Evolutionary conservation across 2,329 filamentous ascomycete species (phyloP).

Genomic region (Hypoxylon sp.): DNA sequence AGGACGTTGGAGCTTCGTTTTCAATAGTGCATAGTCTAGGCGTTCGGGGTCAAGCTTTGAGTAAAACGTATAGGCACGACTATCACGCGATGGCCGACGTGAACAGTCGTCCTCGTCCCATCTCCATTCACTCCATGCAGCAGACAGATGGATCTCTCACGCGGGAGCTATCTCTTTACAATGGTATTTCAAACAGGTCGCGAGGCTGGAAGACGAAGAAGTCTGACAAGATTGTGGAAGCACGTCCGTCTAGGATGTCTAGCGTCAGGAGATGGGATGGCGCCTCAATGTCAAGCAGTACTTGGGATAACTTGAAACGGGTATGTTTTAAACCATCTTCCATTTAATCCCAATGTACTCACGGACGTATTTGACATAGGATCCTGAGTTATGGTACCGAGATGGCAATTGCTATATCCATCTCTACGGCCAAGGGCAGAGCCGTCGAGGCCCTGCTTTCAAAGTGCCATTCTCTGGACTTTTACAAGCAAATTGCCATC

Average conservation of each 20-base stretch:
- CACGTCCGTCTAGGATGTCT: conserved; percentile 44
- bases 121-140: neutral
- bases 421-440: conserved; percentile 76
- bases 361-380: conserved; percentile 63
- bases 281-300: conserved; percentile 58
- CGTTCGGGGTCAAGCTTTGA: conserved; percentile 2
- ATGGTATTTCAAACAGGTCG: conserved; percentile 55
- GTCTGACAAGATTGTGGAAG: conserved; percentile 54
- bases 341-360: conserved; percentile 16
- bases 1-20: neutral
- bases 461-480: conserved; percentile 73
- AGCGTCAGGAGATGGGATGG: conserved; percentile 69
- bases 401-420: conserved; percentile 79
- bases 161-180: conserved; percentile 52
- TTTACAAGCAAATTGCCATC: conserved; percentile 70
- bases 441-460: conserved; percentile 76
- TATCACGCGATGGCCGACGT: conserved; percentile 21
- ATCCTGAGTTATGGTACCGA: conserved; percentile 78
- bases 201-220: conserved; percentile 57
- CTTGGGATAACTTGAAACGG: conserved; percentile 65
- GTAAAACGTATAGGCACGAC: conserved; percentile 11
- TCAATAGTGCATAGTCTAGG: conserved; percentile 1
- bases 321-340: conserved; percentile 55
- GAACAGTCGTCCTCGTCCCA: conserved; percentile 6
- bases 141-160: conserved; percentile 37